These are phyloP conservation scores for Neonectria neomacrospora DNA, from an alignment of 2,329 filamentous ascomycete species.

Conservation along the genomic window DNA sequence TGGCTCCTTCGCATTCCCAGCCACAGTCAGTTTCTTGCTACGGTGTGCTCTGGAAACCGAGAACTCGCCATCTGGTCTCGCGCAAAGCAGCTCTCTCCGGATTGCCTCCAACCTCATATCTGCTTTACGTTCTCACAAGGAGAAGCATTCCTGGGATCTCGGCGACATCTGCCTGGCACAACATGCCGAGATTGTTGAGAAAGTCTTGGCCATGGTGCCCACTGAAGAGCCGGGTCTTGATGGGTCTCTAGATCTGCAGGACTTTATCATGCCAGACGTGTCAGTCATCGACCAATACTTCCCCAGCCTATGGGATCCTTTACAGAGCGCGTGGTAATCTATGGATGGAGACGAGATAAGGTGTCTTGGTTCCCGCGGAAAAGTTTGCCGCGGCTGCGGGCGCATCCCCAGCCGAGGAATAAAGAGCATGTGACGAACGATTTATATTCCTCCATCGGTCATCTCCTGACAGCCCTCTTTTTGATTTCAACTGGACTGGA, in stretches of 20 bases:
- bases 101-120: constrained; percentile 56
- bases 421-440: constrained; percentile 5
- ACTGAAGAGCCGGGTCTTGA: constrained; percentile 35
- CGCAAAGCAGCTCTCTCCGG: constrained; percentile 53
- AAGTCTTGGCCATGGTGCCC: constrained; percentile 48
- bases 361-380: constrained; percentile 15
- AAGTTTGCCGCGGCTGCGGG: constrained; percentile 16
- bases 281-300: constrained; percentile 51
- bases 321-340: constrained; percentile 49
- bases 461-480: neutral
- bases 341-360: constrained; percentile 12
- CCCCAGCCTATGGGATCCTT: constrained; percentile 51
- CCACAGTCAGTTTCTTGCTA: constrained; percentile 61
- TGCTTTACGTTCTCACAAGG: constrained; percentile 53
- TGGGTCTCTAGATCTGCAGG: constrained; percentile 37
- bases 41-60: constrained; percentile 59
- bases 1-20: constrained; percentile 59
- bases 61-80: constrained; percentile 48
- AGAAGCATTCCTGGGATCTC: constrained; percentile 59
- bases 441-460: neutral
- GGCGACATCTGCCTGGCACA: constrained; percentile 62
- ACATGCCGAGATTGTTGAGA: constrained; percentile 60
- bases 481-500: neutral
- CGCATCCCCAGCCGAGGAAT: neutral
- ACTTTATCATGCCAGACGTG: constrained; percentile 47